Evolutionary conservation across 202 grass and related monocot genomes (phyloP), one percentile per base, ranked within the genome.

Genomic region (Eragrostis tef): DNA sequence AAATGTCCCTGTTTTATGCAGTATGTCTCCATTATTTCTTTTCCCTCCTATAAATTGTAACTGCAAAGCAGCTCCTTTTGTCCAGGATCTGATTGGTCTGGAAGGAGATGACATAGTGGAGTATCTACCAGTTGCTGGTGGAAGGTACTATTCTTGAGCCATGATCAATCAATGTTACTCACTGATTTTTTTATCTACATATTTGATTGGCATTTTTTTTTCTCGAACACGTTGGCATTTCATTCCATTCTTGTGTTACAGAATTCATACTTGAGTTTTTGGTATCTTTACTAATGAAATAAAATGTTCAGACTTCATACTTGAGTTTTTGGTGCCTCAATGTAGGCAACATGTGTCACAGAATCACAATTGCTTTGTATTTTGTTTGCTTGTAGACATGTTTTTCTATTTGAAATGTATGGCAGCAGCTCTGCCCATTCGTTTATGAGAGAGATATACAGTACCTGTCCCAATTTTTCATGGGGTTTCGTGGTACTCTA

Each of bases 1-100:
- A 98, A 48, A 84, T 94, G 76, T 93, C 92, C 64, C 84, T 87
- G 39, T 91, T 98, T 85, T 98, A 98, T 93, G 86, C 88, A 59
- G 95, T 98, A 98, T 74, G 92, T 88, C 44, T 29, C 4, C 52
- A 9, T 34, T 59, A 63, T 82, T 17, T 10, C 19, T 71, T 70
- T 2, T 14, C 63, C 46, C 9, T 39, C 5, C 19, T 79, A 21
- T 59, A 19, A 65, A 26, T 77, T 52, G 70, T 65, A 82, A 72
- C 36, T 74, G n/a, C 54, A 81, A 48, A 90, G 26, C 34, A 67
- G 29, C 46, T 75, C 58, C 75, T 57, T 34, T 51, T 81, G 68
- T 67, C 11, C 77, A 98, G 95, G 88, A 91, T 77, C 75, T 98
- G 80, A 70, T 98, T 89, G 92, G 92, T 74, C 90, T 98, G 77